Evolutionary conservation across 2,329 filamentous ascomycete species (phyloP).

Genomic region (Exserohilum turcica): DNA sequence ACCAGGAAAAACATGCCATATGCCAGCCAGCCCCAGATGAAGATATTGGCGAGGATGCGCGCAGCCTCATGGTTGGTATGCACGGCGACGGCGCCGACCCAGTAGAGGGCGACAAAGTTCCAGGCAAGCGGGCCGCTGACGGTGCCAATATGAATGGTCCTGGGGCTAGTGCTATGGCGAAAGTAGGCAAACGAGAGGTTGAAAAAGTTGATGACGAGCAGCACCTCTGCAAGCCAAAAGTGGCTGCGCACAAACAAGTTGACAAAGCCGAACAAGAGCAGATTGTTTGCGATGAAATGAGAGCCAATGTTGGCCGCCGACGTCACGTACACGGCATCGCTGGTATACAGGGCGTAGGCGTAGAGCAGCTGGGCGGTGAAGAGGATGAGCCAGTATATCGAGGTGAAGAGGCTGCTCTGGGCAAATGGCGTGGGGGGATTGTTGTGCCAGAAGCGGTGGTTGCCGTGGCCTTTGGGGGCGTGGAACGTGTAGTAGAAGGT

Average conservation of each 20-base stretch:
- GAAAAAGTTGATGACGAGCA: conserved; percentile 80
- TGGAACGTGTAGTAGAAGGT: conserved; percentile 76
- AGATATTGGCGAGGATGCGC: conserved; percentile 83
- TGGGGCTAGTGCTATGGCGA: conserved; percentile 72
- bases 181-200: conserved; percentile 82
- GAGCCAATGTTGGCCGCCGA: conserved; percentile 77
- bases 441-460: conserved; percentile 73
- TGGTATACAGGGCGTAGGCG: conserved; percentile 75
- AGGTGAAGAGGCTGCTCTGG: conserved; percentile 66
- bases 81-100: conserved; percentile 83
- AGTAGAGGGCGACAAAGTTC: conserved; percentile 86
- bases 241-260: conserved; percentile 79
- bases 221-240: conserved; percentile 76
- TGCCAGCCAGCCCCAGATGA: conserved; percentile 81
- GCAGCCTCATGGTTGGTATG: conserved; percentile 69
- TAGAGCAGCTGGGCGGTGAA: conserved; percentile 79
- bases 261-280: conserved; percentile 80
- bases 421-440: conserved; percentile 77
- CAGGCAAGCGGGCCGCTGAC: conserved; percentile 81
- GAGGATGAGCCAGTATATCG: conserved; percentile 79
- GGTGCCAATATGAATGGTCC: conserved; percentile 76
- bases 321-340: conserved; percentile 65
- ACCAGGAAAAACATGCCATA: conserved; percentile 79
- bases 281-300: conserved; percentile 85
- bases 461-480: conserved; percentile 64